These are phyloP conservation scores for Colletotrichum plurivorum DNA, from an alignment of 2,329 filamentous ascomycete genomes.

Conservation along the genomic window DNA sequence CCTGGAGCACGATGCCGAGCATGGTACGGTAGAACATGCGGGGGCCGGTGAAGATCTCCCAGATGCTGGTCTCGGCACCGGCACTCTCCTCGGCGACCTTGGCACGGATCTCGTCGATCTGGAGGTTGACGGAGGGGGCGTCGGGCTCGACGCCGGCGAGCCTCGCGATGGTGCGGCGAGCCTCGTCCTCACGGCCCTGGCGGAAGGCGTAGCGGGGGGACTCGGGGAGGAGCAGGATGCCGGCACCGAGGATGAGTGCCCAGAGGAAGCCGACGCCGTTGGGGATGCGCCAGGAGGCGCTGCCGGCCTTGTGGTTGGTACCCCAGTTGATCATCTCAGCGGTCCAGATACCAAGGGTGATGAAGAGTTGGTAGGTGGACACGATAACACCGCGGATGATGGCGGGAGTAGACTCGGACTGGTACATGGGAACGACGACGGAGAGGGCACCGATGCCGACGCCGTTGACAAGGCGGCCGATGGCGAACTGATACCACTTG, in stretches of 20 bases:
- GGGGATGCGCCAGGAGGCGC: conserved; percentile 74
- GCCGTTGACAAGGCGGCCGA: conserved; percentile 76
- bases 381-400: conserved; percentile 76
- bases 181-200: conserved; percentile 61
- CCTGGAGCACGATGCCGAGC: conserved; percentile 74
- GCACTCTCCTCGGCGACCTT: conserved; percentile 64
- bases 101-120: conserved; percentile 66
- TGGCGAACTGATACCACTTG: conserved; percentile 75
- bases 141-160: conserved; percentile 59
- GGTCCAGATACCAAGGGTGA: conserved; percentile 76
- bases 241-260: conserved; percentile 65
- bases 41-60: conserved; percentile 77
- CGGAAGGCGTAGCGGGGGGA: conserved; percentile 67
- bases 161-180: conserved; percentile 62
- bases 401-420: conserved; percentile 75
- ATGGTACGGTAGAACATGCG: conserved; percentile 76
- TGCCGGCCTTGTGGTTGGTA: conserved; percentile 62
- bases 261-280: conserved; percentile 69
- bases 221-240: conserved; percentile 69
- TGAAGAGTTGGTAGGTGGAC: conserved; percentile 77
- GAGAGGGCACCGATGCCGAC: conserved; percentile 75
- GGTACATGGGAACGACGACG: conserved; percentile 78
- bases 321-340: conserved; percentile 73
- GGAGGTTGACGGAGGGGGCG: conserved; percentile 57
- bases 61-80: conserved; percentile 61